phyloP scores from a whole-genome alignment of 2,329 filamentous ascomycete species.

The Fusarium fracticaudum region DNA sequence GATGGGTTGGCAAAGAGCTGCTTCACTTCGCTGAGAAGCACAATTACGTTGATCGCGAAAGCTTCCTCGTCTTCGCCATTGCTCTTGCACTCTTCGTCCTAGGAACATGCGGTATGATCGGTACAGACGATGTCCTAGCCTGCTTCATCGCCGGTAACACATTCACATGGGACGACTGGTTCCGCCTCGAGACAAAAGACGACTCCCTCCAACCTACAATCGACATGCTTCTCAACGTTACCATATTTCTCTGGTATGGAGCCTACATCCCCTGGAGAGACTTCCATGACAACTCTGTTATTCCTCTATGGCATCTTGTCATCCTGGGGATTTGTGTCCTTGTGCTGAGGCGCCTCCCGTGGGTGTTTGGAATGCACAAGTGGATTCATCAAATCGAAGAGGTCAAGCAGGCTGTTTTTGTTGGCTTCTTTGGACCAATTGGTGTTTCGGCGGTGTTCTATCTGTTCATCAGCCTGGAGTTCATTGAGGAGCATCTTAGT shows the following conservation, averaged over 20 bases:
- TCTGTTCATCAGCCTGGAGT: slow-evolving; percentile 82
- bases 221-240: slow-evolving; percentile 91
- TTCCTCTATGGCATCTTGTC: slow-evolving; percentile 78
- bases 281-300: slow-evolving; percentile 73
- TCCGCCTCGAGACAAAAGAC: slow-evolving; percentile 86
- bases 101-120: slow-evolving; percentile 86
- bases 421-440: slow-evolving; percentile 93
- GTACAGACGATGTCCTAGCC: slow-evolving; percentile 88
- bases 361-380: slow-evolving; percentile 77
- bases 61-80: slow-evolving; percentile 87
- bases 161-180: slow-evolving; percentile 96
- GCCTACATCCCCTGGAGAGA: slow-evolving; percentile 82
- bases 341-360: slow-evolving; percentile 79
- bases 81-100: slow-evolving; percentile 86
- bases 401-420: slow-evolving; percentile 79
- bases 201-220: slow-evolving; percentile 94
- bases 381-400: slow-evolving; percentile 83
- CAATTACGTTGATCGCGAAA: slow-evolving; percentile 86
- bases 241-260: slow-evolving; percentile 91
- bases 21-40: slow-evolving; percentile 85
- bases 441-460: slow-evolving; percentile 93
- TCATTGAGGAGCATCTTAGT: slow-evolving; percentile 64
- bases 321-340: slow-evolving; percentile 79
- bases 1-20: slow-evolving; percentile 83
- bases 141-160: slow-evolving; percentile 93